Conservation (phyloP, 2,329 filamentous ascomycete genomes). For the Cladophialophora chaetospira region DNA sequence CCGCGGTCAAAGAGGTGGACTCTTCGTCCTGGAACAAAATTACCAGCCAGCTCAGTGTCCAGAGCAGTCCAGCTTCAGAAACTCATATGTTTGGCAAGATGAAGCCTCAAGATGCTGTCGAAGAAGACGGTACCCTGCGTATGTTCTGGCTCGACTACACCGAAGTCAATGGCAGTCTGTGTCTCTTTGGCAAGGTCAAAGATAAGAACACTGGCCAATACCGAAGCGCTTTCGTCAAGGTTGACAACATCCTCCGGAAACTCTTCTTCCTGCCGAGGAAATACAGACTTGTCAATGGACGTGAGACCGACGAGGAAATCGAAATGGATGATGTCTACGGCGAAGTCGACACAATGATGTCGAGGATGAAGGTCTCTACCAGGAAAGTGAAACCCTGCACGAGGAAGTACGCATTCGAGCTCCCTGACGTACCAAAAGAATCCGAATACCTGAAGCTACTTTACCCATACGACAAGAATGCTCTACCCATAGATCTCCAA, state of each 20-base stretch:
- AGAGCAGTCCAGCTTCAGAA: slow-evolving; percentile 71
- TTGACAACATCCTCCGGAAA: slow-evolving; percentile 91
- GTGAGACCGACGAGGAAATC: slow-evolving; percentile 74
- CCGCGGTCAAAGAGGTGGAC: slow-evolving; percentile 68
- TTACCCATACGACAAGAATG: slow-evolving; percentile 86
- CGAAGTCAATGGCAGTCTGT: slow-evolving; percentile 86
- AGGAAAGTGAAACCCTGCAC: slow-evolving; percentile 91
- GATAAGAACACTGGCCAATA: slow-evolving; percentile 79
- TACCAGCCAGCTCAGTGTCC: slow-evolving; percentile 75
- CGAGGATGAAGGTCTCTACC: slow-evolving; percentile 78
- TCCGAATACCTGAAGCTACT: slow-evolving; percentile 92
- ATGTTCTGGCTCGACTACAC: slow-evolving; percentile 99
- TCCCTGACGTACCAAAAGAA: slow-evolving; percentile 83
- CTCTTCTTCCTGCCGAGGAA: slow-evolving; percentile 89
- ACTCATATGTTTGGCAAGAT: slow-evolving; percentile 73
- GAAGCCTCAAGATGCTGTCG: slow-evolving; percentile 79
- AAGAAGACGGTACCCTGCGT: slow-evolving; percentile 84
- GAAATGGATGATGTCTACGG: slow-evolving; percentile 86
- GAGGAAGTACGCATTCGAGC: slow-evolving; percentile 93
- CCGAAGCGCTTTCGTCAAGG: slow-evolving; percentile 91
- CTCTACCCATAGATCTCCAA: slow-evolving; percentile 67
- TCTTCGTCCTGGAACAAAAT: slow-evolving; percentile 86
- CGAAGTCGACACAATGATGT: slow-evolving; percentile 88
- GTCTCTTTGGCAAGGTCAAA: slow-evolving; percentile 92
- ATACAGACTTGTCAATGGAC: slow-evolving; percentile 58